Evolutionary conservation across 768 basidiomycete genomes (phyloP).

Genomic region (Filobasidium wieringae): DNA sequence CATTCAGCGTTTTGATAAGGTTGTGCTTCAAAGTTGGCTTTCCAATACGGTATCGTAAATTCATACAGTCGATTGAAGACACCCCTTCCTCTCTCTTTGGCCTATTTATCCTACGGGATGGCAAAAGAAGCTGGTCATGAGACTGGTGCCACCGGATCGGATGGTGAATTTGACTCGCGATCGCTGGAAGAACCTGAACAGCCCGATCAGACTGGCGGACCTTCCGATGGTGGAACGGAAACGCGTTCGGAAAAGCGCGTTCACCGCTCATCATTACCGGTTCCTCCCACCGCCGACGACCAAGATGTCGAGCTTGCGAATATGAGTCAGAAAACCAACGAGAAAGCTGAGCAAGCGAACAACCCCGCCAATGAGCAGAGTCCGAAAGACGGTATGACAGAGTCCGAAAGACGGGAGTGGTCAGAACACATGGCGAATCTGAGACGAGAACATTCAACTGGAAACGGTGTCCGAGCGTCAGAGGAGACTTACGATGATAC

Average conservation of each 20-base stretch:
- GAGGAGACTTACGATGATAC: not conserved
- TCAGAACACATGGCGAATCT: not conserved
- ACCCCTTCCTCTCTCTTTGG: slow-evolving; percentile 65
- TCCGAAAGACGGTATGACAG: not conserved
- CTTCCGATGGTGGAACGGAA: too few relatives aligned
- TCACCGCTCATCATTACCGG: too few relatives aligned
- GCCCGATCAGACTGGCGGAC: too few relatives aligned
- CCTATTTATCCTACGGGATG: slow-evolving; percentile 52
- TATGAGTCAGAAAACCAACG: not conserved
- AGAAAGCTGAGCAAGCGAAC: not conserved
- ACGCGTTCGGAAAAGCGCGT: too few relatives aligned
- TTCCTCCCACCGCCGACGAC: too few relatives aligned
- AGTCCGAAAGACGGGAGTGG: not conserved
- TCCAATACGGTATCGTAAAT: slow-evolving; percentile 59
- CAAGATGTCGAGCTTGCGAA: slow-evolving; percentile 8
- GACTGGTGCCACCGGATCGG: slow-evolving; percentile 21
- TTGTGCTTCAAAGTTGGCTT: slow-evolving; percentile 45
- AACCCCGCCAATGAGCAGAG: not conserved
- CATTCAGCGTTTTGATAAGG: not conserved
- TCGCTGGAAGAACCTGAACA: slow-evolving; percentile 6
- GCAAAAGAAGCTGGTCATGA: slow-evolving; percentile 28
- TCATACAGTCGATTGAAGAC: slow-evolving; percentile 69
- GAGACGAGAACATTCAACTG: not conserved
- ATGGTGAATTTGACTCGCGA: slow-evolving; percentile 18
- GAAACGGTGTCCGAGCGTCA: not conserved